Conservation (phyloP, 805 yeast species). For the Schizosaccharomyces japonicus region DNA sequence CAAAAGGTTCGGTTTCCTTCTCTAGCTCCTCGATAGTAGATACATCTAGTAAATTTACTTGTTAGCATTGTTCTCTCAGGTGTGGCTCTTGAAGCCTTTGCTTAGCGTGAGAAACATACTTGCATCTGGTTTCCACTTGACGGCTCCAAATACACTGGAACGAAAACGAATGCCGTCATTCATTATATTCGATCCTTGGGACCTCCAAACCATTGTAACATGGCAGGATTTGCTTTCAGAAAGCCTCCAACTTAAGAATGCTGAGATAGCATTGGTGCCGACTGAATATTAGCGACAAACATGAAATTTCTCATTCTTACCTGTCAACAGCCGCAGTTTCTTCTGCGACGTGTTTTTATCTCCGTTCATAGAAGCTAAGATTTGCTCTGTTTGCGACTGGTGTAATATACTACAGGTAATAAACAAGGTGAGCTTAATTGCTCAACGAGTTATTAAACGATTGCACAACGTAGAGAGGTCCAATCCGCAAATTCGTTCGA, state of each 20-base stretch:
- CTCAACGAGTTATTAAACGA: too few relatives aligned
- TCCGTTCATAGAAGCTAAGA: too few relatives aligned
- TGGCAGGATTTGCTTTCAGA: slow-evolving; percentile 10
- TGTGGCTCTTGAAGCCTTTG: too few relatives aligned
- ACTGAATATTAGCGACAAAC: too few relatives aligned
- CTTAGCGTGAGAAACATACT: neutral
- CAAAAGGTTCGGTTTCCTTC: slow-evolving; percentile 18
- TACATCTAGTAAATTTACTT: neutral
- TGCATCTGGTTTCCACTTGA: neutral
- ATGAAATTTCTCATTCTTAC: too few relatives aligned
- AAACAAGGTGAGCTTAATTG: too few relatives aligned
- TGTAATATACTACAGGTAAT: too few relatives aligned
- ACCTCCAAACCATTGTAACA: slow-evolving; percentile 10
- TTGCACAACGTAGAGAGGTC: too few relatives aligned
- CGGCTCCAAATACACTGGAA: slow-evolving; percentile 7
- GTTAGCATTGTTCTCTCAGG: neutral
- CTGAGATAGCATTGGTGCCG: slow-evolving; percentile 11
- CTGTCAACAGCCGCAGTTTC: too few relatives aligned
- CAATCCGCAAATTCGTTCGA: too few relatives aligned
- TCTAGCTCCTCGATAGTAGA: neutral
- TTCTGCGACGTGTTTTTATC: too few relatives aligned
- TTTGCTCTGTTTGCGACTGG: too few relatives aligned
- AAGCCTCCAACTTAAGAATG: slow-evolving; percentile 11
- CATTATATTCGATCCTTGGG: slow-evolving; percentile 9
- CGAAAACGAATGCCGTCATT: slow-evolving; percentile 10